Percentiles rank a stretch among this genome's conserved stretches.
Evolutionary conservation across 306 rosid species (phyloP).

Genomic region (Vigna nakashimae): DNA sequence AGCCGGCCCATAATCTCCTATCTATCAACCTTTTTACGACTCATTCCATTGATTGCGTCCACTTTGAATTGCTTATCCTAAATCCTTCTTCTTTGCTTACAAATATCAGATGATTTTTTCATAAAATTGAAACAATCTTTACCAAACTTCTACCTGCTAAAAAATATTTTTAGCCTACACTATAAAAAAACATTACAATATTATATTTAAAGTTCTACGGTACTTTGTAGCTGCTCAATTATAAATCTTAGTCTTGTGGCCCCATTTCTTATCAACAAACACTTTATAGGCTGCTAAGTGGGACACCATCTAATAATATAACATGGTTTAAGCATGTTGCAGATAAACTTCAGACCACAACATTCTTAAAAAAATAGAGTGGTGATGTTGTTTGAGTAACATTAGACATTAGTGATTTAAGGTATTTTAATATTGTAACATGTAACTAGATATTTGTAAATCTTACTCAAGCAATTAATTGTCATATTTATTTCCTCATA

Average conservation of each 20-base stretch:
- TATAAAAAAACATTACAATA: not conserved
- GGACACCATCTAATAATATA: constrained; percentile 22
- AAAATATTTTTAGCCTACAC: not conserved
- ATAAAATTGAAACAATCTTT: not conserved
- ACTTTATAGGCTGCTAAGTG: not conserved
- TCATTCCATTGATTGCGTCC: constrained; percentile 44
- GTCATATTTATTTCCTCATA: not conserved
- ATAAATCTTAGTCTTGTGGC: not conserved
- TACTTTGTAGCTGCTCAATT: not conserved
- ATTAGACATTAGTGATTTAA: constrained; percentile 19
- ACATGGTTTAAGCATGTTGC: not conserved
- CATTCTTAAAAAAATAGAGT: constrained; percentile 29
- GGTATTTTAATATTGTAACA: constrained; percentile 6
- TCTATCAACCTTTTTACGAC: constrained; percentile 13
- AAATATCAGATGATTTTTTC: not conserved
- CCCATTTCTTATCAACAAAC: not conserved
- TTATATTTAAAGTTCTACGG: not conserved
- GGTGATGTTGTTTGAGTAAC: constrained; percentile 12
- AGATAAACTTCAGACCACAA: constrained; percentile 51
- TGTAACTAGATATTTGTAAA: constrained; percentile 9
- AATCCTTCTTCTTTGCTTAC: not conserved
- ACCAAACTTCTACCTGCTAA: not conserved
- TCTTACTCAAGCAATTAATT: constrained; percentile 21
- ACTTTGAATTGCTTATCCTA: constrained; percentile 29
- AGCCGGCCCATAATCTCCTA: not conserved